A percentile compares a stretch with the other conserved stretches of the same genome.
phyloP scores from a whole-genome alignment of 805 yeast genomes.

The Metschnikowia kofuensis region DNA sequence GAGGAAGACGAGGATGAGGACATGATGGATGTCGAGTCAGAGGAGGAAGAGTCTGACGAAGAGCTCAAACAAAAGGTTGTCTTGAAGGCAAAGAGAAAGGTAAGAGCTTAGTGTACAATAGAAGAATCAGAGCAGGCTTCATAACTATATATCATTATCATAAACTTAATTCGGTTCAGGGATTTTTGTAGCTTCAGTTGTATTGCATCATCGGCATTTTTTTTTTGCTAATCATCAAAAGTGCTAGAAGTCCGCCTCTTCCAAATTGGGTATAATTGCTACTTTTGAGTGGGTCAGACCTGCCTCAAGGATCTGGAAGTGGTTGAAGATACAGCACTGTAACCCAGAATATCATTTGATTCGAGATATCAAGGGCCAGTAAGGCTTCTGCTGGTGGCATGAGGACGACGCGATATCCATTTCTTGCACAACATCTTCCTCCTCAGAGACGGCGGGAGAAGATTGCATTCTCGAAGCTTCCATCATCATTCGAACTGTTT shows the following conservation, averaged over 20 bases:
- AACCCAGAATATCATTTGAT: background rate
- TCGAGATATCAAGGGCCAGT: constrained; percentile 15
- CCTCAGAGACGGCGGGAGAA: background rate
- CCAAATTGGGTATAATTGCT: too few species aligned
- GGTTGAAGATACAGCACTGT: background rate
- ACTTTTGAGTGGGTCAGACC: background rate
- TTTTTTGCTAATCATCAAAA: background rate
- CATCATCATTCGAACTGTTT: constrained; percentile 34
- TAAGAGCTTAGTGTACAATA: constrained; percentile 17
- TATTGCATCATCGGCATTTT: background rate
- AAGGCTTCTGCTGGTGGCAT: constrained; percentile 12
- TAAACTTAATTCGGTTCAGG: background rate
- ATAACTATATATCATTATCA: background rate
- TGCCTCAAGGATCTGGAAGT: background rate
- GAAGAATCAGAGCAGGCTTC: constrained; percentile 6
- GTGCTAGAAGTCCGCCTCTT: too few species aligned
- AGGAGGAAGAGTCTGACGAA: constrained; percentile 45
- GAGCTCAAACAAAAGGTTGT: constrained; percentile 52
- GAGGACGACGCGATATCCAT: background rate
- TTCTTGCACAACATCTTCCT: background rate
- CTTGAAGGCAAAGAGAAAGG: constrained; percentile 60
- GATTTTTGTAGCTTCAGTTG: background rate
- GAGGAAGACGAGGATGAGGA: constrained; percentile 32
- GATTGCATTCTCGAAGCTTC: constrained; percentile 21
- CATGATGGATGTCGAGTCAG: constrained; percentile 42